Evolutionary conservation across 345 rosid species (phyloP).

Genomic region (Ceriops zippeliana): DNA sequence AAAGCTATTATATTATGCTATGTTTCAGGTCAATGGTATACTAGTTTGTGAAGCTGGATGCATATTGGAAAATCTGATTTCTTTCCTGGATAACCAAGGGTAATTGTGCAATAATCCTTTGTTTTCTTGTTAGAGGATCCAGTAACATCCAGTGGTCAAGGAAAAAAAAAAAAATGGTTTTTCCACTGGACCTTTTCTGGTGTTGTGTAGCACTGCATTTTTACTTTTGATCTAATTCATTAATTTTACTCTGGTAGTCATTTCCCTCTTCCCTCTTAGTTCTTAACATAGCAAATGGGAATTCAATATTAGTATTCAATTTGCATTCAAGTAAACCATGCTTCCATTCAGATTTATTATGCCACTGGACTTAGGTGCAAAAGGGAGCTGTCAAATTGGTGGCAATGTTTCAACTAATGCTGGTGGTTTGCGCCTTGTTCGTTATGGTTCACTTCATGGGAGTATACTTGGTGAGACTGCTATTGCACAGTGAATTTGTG

Average conservation of each 20-base stretch:
- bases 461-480: slow-evolving; percentile 66
- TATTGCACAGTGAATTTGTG: slow-evolving; percentile 7
- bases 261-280: not conserved
- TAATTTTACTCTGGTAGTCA: not conserved
- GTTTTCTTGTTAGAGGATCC: slow-evolving; percentile 3
- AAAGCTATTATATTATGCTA: slow-evolving; percentile 6
- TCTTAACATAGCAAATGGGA: slow-evolving; percentile 3
- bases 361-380: slow-evolving; percentile 99
- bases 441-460: slow-evolving; percentile 96
- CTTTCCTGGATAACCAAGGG: slow-evolving; percentile 82
- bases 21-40: slow-evolving; percentile 75
- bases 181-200: not conserved
- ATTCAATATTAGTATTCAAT: slow-evolving; percentile 14
- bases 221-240: not conserved
- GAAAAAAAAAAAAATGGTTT: not conserved
- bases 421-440: slow-evolving; percentile 94
- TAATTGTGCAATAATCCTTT: slow-evolving; percentile 26
- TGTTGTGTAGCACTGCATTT: not conserved
- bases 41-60: slow-evolving; percentile 97
- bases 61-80: slow-evolving; percentile 80
- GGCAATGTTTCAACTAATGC: slow-evolving; percentile 99
- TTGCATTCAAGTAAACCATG: slow-evolving; percentile 33
- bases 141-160: no score
- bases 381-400: slow-evolving; percentile 99
- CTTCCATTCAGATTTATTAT: slow-evolving; percentile 85